Evolutionary conservation across 139 green algal genomes (phyloP).

Genomic region (Chlamydomonas incerta): DNA sequence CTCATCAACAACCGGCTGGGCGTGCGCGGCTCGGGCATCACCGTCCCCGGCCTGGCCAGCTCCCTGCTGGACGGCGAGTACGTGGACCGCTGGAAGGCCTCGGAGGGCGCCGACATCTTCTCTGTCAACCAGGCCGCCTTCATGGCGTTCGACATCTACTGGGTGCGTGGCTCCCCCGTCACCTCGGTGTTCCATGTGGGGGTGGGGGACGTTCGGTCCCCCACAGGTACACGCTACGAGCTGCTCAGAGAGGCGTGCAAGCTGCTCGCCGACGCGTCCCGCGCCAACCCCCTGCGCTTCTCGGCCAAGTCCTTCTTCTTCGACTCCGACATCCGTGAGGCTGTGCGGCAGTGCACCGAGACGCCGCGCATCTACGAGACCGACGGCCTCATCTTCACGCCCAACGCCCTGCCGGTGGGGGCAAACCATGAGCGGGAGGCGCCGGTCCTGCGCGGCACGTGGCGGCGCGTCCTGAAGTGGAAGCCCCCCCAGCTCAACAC

Average conservation of each 20-base stretch:
- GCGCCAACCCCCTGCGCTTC: too few species aligned
- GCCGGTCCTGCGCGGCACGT: background rate
- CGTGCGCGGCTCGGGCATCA: background rate
- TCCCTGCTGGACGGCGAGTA: background rate
- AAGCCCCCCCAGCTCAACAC: background rate
- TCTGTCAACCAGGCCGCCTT: background rate
- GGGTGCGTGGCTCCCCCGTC: too few species aligned
- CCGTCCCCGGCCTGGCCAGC: background rate
- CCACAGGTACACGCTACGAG: too few species aligned
- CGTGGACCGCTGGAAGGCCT: background rate
- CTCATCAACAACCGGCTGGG: background rate
- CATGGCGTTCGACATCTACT: background rate
- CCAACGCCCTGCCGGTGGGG: background rate
- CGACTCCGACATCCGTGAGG: too few species aligned
- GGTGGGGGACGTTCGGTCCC: too few species aligned
- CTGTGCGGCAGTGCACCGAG: too few species aligned
- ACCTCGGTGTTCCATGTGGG: too few species aligned
- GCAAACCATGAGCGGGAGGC: background rate
- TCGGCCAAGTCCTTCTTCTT: too few species aligned
- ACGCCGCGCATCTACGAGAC: too few species aligned
- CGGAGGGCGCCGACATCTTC: background rate
- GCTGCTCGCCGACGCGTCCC: too few species aligned
- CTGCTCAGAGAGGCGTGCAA: too few species aligned
- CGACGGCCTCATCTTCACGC: slow-evolving; percentile 1
- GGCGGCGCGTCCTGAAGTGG: background rate